phyloP scores from a whole-genome alignment of 257 asterid genomes.

The Lycium ferocissimum region DNA sequence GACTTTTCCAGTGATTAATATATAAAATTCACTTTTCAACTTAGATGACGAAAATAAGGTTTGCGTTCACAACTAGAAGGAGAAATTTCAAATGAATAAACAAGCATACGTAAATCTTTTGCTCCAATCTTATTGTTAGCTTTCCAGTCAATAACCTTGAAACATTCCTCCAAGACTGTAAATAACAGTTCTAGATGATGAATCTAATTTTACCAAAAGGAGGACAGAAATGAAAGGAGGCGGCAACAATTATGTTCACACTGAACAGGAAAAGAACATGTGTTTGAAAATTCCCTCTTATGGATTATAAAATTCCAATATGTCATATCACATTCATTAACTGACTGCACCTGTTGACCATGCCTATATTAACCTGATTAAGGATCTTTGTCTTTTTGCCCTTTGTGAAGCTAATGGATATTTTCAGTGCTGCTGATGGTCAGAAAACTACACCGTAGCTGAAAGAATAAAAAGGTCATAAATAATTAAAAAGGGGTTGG shows the following conservation, averaged over 20 bases:
- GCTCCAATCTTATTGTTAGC: background rate
- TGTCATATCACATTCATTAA: background rate
- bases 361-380: background rate
- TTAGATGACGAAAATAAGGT: background rate
- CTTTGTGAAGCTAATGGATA: background rate
- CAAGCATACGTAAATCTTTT: background rate
- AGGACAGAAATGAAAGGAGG: background rate
- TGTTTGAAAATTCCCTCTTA: background rate
- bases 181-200: background rate
- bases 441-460: background rate
- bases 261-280: background rate
- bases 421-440: background rate
- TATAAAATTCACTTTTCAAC: background rate
- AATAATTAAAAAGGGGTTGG: background rate
- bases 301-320: background rate
- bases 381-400: background rate
- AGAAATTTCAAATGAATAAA: slow-evolving; percentile 11
- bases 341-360: slow-evolving; percentile 1
- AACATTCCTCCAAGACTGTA: background rate
- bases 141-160: background rate
- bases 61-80: slow-evolving; percentile 10
- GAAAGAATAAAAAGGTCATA: no score
- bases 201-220: background rate
- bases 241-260: background rate
- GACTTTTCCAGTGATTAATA: background rate